These are phyloP conservation scores for Agaricus bisporus DNA, from an alignment of 768 basidiomycete genomes.

Conservation along the genomic window DNA sequence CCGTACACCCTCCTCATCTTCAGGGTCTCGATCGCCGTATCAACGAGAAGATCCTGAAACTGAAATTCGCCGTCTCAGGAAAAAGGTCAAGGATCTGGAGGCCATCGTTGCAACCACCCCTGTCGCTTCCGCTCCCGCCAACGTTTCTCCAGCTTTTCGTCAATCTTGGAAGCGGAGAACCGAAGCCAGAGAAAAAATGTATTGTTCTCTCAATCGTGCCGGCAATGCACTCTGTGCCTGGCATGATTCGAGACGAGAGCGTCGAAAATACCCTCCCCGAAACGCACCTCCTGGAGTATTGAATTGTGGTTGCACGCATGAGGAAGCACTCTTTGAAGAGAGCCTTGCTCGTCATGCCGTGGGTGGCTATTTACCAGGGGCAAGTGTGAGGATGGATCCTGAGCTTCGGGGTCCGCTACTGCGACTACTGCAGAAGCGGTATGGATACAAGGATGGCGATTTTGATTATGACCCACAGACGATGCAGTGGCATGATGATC, in stretches of 20 bases:
- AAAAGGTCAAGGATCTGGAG: slow-evolving; percentile 43
- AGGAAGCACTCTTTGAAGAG: slow-evolving; percentile 85
- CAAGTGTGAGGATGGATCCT: slow-evolving; percentile 85
- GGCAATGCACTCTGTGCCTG: slow-evolving; percentile 87
- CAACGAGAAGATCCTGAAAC: slow-evolving; percentile 26
- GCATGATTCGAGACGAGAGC: slow-evolving; percentile 85
- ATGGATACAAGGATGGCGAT: slow-evolving; percentile 78
- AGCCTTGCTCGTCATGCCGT: slow-evolving; percentile 73
- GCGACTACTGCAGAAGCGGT: slow-evolving; percentile 63
- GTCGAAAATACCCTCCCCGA: slow-evolving; percentile 69
- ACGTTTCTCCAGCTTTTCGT: slow-evolving; percentile 41
- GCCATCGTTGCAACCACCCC: slow-evolving; percentile 10
- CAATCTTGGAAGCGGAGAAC: slow-evolving; percentile 69
- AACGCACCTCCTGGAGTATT: slow-evolving; percentile 73
- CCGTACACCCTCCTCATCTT: background rate
- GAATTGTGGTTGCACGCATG: slow-evolving; percentile 83
- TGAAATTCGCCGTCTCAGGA: slow-evolving; percentile 51
- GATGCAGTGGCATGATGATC: slow-evolving; percentile 63
- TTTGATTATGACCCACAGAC: slow-evolving; percentile 67
- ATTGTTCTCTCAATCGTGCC: slow-evolving; percentile 80
- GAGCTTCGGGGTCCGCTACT: slow-evolving; percentile 78
- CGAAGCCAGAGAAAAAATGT: slow-evolving; percentile 60
- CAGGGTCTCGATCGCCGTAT: slow-evolving; percentile 7
- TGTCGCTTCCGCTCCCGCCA: slow-evolving; percentile 27
- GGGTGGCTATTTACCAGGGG: slow-evolving; percentile 79